Percentiles rank a stretch among this genome's conserved stretches.
phyloP scores from a whole-genome alignment of 2,329 filamentous ascomycete species.

The Sclerotiophoma versabilis region DNA sequence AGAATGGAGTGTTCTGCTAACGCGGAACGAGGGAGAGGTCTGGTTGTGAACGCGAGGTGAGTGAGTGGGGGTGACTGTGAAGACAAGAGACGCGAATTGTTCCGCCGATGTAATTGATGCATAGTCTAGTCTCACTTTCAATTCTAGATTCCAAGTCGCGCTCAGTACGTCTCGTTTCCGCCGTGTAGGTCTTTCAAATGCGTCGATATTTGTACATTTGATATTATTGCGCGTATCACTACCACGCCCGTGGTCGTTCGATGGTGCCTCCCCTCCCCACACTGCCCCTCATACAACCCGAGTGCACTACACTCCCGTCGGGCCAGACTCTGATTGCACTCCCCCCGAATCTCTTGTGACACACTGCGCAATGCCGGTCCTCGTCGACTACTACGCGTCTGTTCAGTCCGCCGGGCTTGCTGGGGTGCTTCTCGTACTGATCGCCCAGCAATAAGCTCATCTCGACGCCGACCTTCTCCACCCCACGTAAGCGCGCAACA shows the following conservation, averaged over 20 bases:
- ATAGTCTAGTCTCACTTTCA: too few relatives aligned
- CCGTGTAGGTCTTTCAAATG: too few relatives aligned
- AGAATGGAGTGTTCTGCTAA: too few relatives aligned
- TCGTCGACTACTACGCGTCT: conserved; percentile 82
- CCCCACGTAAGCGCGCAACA: conserved; percentile 76
- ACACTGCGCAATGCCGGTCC: conserved; percentile 88
- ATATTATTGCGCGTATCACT: too few relatives aligned
- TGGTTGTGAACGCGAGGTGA: too few relatives aligned
- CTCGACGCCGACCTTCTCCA: conserved; percentile 80
- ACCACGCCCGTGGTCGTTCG: conserved; percentile 13
- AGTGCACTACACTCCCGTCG: conserved; percentile 63
- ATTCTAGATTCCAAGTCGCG: too few relatives aligned
- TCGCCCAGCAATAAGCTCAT: conserved; percentile 77
- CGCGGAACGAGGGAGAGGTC: too few relatives aligned
- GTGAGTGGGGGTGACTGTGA: too few relatives aligned
- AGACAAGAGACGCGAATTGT: too few relatives aligned
- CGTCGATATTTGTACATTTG: too few relatives aligned
- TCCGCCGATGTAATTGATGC: too few relatives aligned
- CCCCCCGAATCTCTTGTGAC: conserved; percentile 89
- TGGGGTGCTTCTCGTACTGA: conserved; percentile 62
- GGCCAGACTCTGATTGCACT: conserved; percentile 91
- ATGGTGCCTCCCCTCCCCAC: conserved; percentile 26
- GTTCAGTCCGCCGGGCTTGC: conserved; percentile 61
- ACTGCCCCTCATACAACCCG: conserved; percentile 54
- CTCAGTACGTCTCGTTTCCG: too few relatives aligned